phyloP scores from a whole-genome alignment of 2,329 filamentous ascomycete species.

The Penicillium janthinellum region DNA sequence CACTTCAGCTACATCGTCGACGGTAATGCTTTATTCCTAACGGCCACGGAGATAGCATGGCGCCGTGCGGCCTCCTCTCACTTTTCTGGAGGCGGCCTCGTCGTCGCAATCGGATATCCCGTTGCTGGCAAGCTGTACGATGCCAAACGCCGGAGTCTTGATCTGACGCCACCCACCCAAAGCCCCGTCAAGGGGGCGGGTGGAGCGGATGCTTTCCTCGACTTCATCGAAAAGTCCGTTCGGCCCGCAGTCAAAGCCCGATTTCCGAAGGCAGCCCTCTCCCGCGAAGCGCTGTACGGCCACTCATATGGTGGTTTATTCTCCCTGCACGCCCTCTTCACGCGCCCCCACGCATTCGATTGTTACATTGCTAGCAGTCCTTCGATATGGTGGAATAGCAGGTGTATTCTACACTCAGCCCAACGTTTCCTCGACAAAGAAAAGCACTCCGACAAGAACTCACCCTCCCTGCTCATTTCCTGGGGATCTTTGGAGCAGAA shows the following conservation, averaged over 20 bases:
- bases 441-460: conserved; percentile 4
- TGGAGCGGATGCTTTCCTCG: conserved; percentile 14
- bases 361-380: conserved; percentile 53
- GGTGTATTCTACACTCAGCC: conserved; percentile 42
- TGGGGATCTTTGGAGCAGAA: conserved; percentile 15
- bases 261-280: conserved; percentile 18
- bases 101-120: conserved; percentile 28
- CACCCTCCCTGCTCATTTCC: neutral
- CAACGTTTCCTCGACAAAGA: conserved; percentile 27
- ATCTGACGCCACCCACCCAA: conserved; percentile 13
- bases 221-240: conserved; percentile 15
- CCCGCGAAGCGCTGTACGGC: conserved; percentile 51
- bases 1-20: conserved; percentile 25
- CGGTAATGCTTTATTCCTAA: conserved; percentile 27
- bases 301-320: conserved; percentile 57
- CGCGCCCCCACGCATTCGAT: conserved; percentile 46
- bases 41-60: conserved; percentile 26
- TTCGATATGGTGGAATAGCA: conserved; percentile 52
- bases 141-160: conserved; percentile 7
- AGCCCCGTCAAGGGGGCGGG: neutral
- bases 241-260: conserved; percentile 8
- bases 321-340: conserved; percentile 50
- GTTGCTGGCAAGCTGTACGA: conserved; percentile 14
- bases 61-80: conserved; percentile 18
- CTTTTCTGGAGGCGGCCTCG: conserved; percentile 18